phyloP scores from a whole-genome alignment of 176 grass and related monocot species.

The Cenchrus americanus region DNA sequence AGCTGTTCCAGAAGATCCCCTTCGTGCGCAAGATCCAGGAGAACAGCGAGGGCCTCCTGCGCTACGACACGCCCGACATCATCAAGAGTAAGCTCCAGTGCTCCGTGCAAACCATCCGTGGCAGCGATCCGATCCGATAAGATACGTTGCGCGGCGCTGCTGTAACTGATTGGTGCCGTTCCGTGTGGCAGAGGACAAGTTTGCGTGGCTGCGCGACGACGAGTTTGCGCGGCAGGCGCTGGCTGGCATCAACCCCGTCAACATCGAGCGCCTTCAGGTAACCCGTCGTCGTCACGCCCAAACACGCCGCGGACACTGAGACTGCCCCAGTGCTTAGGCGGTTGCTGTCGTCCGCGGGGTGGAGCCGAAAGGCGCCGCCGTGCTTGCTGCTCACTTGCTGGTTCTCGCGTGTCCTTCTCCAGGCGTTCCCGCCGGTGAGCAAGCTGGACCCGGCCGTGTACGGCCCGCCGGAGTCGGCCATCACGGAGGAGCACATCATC shows the following conservation, averaged over 20 bases:
- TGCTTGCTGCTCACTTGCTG: neutral
- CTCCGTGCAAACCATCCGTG: neutral
- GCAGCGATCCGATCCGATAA: conserved; percentile 14
- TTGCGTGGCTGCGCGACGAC: conserved; percentile 96
- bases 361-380: neutral
- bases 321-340: neutral
- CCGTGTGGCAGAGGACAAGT: conserved; percentile 83
- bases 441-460: conserved; percentile 79
- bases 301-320: conserved; percentile 15
- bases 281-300: conserved; percentile 17
- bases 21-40: conserved; percentile 79
- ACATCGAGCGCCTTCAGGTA: conserved; percentile 89
- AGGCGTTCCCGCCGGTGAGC: conserved; percentile 87
- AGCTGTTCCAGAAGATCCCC: conserved; percentile 85
- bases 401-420: neutral
- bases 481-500: conserved; percentile 88
- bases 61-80: conserved; percentile 92
- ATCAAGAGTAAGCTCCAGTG: conserved; percentile 64
- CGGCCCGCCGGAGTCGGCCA: conserved; percentile 82
- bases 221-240: conserved; percentile 90
- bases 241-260: conserved; percentile 93
- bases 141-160: neutral
- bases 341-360: neutral
- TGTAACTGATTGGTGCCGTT: conserved; percentile 29
- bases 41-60: conserved; percentile 75